phyloP scores from a whole-genome alignment of 495 filamentous ascomycete genomes.

The Hyphodiscus hymeniophilus region DNA sequence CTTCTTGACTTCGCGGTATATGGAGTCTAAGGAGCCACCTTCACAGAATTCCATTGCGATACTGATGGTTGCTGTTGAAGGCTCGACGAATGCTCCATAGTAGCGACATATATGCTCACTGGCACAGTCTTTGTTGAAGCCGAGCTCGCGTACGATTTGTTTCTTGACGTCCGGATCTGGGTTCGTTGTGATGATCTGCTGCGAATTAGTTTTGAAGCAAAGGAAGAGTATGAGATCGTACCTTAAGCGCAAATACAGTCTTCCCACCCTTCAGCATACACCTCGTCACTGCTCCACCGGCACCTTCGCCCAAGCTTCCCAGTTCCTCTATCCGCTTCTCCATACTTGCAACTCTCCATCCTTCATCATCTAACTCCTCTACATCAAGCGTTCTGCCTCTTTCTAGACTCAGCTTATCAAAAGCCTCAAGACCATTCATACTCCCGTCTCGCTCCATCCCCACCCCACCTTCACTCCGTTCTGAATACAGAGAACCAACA shows the following conservation, averaged over 20 bases:
- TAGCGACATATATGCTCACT: slow-evolving; percentile 93
- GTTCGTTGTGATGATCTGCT: slow-evolving; percentile 92
- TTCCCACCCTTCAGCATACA: slow-evolving; percentile 84
- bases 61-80: slow-evolving; percentile 85
- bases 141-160: slow-evolving; percentile 90
- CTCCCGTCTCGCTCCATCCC: slow-evolving; percentile 73
- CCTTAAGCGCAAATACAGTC: slow-evolving; percentile 95
- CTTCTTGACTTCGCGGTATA: slow-evolving; percentile 95
- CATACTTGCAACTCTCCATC: slow-evolving; percentile 86
- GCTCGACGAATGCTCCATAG: slow-evolving; percentile 92
- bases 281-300: slow-evolving; percentile 89
- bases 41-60: slow-evolving; percentile 99
- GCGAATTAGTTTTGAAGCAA: slow-evolving; percentile 1
- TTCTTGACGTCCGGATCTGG: slow-evolving; percentile 96
- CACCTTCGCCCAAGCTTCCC: slow-evolving; percentile 88
- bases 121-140: slow-evolving; percentile 95
- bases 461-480: slow-evolving; percentile 55
- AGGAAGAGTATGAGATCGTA: slow-evolving; percentile 30
- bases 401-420: slow-evolving; percentile 67
- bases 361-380: slow-evolving; percentile 88
- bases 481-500: slow-evolving; percentile 75
- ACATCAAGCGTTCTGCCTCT: slow-evolving; percentile 78
- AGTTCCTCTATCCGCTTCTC: slow-evolving; percentile 81
- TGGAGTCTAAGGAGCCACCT: slow-evolving; percentile 87
- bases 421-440: slow-evolving; percentile 46